Evolutionary conservation across 768 basidiomycete genomes (phyloP), one percentile per base, ranked within the genome.

Genomic region (Tylopilus subfusipes): DNA sequence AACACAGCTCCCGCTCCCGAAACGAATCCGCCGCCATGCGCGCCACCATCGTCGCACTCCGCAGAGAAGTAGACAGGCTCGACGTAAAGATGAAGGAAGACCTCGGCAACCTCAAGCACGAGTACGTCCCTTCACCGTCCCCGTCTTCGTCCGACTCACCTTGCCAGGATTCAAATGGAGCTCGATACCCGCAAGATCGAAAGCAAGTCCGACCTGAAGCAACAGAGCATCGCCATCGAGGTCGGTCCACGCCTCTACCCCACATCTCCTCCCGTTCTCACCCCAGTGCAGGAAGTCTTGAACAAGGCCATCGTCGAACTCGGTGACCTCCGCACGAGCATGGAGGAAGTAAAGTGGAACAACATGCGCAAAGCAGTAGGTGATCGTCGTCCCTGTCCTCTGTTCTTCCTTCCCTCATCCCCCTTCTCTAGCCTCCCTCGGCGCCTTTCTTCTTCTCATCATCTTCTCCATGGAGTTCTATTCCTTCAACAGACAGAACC

Each of bases 11-110:
- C 63, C 82, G 81, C 48, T 86, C 88, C 4, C 82, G 88, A 55
- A 97, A 92, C 60, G 94, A 96, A 63, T 85, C 83, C 38, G 83
- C 91, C 13, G 77, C 87, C n/a, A 82, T 98, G 54, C 79, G 85
- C n/a, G 78, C 90, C 0, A 76, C 87, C 34, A 84, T 86, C 4
- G 73, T 83, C n/a, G 83, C 86, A 4, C 78, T 96, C 18, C 81
- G 93, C 55, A 76, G 93, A 57, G 97, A 98, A 42, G 85, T 93
- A 14, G 96, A 99, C 64, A 73, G 78, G 3, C 71, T 98, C 43
- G 84, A 88, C 62, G 85, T 88, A 39, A 95, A 90, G 73, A 88
- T 99, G 84, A 96, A 95, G 73, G 93, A 97, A 69, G 92, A 95
- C 58, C 73, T 98, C 22, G 84, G 81, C 16, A 88, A 82, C 42